These are phyloP conservation scores for Escovopsis weberi DNA, from an alignment of 2,329 filamentous ascomycete species.

Conservation along the genomic window DNA sequence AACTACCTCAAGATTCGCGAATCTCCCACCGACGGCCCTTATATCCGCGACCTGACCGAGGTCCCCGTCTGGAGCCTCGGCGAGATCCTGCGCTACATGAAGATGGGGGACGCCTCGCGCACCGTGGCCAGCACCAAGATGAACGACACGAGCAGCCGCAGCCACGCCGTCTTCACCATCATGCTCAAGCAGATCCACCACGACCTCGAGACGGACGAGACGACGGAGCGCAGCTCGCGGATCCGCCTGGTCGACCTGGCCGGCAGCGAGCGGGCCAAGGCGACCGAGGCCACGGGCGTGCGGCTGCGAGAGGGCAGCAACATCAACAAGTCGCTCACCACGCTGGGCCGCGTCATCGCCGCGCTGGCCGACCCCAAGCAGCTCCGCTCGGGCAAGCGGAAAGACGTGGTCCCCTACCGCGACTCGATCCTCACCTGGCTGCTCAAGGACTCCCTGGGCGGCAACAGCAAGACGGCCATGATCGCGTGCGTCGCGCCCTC, in stretches of 20 bases:
- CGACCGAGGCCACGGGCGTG: slow-evolving; percentile 85
- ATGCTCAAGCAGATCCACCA: slow-evolving; percentile 97
- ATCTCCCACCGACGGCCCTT: slow-evolving; percentile 85
- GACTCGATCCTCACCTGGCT: slow-evolving; percentile 78
- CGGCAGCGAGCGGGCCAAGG: slow-evolving; percentile 86
- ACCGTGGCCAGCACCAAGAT: slow-evolving; percentile 94
- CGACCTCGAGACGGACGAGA: slow-evolving; percentile 93
- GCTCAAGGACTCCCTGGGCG: slow-evolving; percentile 86
- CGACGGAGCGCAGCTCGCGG: slow-evolving; percentile 82
- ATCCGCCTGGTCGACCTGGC: slow-evolving; percentile 93
- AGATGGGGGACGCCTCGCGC: slow-evolving; percentile 70
- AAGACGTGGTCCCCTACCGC: slow-evolving; percentile 71
- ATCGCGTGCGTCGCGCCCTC: slow-evolving; percentile 92
- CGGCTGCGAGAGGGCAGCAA: slow-evolving; percentile 89
- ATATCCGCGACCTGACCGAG: slow-evolving; percentile 92
- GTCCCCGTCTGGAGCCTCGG: slow-evolving; percentile 74
- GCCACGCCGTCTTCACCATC: slow-evolving; percentile 95
- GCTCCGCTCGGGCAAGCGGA: slow-evolving; percentile 36
- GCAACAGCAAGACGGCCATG: slow-evolving; percentile 98
- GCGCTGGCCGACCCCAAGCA: slow-evolving; percentile 63
- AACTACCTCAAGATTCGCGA: slow-evolving; percentile 96
- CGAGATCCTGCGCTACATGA: slow-evolving; percentile 86
- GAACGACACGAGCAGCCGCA: slow-evolving; percentile 96
- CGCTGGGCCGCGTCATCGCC: slow-evolving; percentile 87
- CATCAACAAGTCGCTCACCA: slow-evolving; percentile 98